Evolutionary conservation across 129 eudicot species (phyloP).

Genomic region (Chrysanthemum seticuspe): DNA sequence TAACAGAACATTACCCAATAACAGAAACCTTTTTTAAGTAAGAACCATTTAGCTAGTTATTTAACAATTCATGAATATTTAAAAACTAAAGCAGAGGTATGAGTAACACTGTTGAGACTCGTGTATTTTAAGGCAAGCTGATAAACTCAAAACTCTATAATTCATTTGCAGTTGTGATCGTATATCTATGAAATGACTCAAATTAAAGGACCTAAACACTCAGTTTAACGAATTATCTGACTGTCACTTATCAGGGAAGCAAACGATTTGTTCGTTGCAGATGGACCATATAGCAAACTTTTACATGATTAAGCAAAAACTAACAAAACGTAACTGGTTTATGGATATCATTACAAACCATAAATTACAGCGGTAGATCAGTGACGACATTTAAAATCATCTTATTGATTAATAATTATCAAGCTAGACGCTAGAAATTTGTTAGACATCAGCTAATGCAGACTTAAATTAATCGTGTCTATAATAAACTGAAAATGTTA

Average conservation of each 20-base stretch:
- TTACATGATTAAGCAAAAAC: background rate
- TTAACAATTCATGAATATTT: background rate
- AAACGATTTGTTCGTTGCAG: background rate
- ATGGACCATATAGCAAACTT: background rate
- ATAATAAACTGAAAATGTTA: too few relatives aligned
- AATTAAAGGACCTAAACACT: background rate
- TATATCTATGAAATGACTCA: conserved; percentile 3
- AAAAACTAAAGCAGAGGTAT: background rate
- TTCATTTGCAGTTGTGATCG: too few relatives aligned
- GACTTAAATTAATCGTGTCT: too few relatives aligned
- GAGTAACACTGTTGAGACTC: too few relatives aligned
- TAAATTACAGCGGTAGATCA: conserved; percentile 8
- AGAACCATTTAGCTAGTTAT: background rate
- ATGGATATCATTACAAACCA: background rate
- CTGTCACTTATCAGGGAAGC: background rate
- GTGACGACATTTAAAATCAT: conserved; percentile 10
- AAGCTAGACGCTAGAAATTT: background rate
- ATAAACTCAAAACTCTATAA: too few relatives aligned
- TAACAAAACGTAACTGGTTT: background rate
- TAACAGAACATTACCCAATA: conserved; percentile 20
- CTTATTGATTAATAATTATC: background rate
- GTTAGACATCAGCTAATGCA: too few relatives aligned
- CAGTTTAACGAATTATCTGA: background rate
- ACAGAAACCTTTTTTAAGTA: background rate
- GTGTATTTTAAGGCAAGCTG: too few relatives aligned